Conservation (phyloP, 108 stramenopile species). For the Conticribra guillardii region DNA sequence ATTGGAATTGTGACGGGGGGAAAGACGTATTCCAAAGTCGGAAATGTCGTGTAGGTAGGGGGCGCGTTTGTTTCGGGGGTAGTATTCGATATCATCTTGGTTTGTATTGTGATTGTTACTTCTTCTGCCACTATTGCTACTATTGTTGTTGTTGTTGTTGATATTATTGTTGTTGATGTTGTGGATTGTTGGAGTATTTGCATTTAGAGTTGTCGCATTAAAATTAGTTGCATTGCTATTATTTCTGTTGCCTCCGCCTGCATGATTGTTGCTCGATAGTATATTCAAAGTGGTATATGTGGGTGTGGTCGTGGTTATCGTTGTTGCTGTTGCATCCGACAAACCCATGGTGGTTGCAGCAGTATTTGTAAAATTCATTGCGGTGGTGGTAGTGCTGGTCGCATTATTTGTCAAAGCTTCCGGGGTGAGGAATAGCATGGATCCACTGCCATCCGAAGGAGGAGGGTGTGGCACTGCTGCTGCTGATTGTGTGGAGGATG, state of each 20-base stretch:
- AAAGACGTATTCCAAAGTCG: constrained; percentile 18
- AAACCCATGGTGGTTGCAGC: no score
- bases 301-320: no score
- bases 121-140: background rate
- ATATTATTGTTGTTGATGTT: background rate
- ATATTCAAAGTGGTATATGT: no score
- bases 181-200: background rate
- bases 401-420: background rate
- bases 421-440: background rate
- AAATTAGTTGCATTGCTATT: no score
- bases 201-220: no score
- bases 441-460: background rate
- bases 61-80: constrained; percentile 43
- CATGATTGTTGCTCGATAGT: no score
- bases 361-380: background rate
- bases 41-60: constrained; percentile 50
- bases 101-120: background rate
- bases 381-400: background rate
- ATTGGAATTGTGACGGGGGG: background rate
- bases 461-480: no score
- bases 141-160: no score
- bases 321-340: no score
- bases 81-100: constrained; percentile 40
- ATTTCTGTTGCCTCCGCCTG: no score
- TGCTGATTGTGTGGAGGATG: background rate